Base-by-base conservation (phyloP, 805 yeast genomes). In the Pichia nanzhaoensis region DNA sequence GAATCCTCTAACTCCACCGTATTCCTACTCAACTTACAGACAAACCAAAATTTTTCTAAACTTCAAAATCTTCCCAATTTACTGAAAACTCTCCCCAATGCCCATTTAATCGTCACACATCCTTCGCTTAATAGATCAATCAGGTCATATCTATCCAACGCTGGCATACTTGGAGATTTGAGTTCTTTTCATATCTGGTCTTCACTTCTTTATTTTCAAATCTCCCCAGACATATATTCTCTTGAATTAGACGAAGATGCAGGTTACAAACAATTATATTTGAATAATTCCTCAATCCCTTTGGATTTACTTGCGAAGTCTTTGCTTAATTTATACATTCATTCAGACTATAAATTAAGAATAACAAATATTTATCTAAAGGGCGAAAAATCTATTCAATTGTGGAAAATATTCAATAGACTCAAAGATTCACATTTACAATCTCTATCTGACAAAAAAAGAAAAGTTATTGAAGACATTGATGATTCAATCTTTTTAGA, bases 301-400 rank as follows among this genome's bases (percentile, higher is more conserved):
- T 63, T 80, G 0, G 67, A 74, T 21, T 54, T 60, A 37, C 55
- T 83, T 2, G 75, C 85, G 0, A 62, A 70, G 27, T 65, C 78
- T 0, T 54, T 85, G 32, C 59, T 81, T 14, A 63, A 68, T 20
- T 48, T 82, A 12, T 70, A 74, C 41, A 46, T 58, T 3, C 31
- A 51, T 42, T 77, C 63, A 43, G 73, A 68, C 31, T 67, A 61
- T 47, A 66, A 51, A 44, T 51, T 76, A 22, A 69, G 78, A 51
- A 63, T 80, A 27, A 79, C 81, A 34, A 76, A 80, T 47, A 61
- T 73, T 3, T 77, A 70, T 37, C 73, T 79, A 13, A 77, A 82
- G 53, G 95, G 95, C 1, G 65, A 68, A 22, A 68, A 70, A 40
- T 71, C 90, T 0, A 59, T 66, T 21, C 63, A 71, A 19, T 67